Base-by-base conservation (phyloP, 1,284 basidiomycete genomes). In the Fomitopsis betulina region DNA sequence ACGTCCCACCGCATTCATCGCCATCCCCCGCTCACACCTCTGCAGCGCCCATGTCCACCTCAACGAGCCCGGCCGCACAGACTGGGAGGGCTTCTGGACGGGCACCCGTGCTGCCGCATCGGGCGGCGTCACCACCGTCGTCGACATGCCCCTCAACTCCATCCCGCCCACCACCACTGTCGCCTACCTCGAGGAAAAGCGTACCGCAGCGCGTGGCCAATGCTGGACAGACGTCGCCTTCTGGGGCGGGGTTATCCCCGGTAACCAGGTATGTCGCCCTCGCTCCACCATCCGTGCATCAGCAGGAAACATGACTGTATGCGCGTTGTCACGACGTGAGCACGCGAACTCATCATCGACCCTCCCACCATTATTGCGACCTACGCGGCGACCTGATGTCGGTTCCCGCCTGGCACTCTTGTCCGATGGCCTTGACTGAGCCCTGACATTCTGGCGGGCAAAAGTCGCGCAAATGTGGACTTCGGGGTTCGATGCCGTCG, bases 101-200 rank as follows among this genome's bases (percentile, higher is more conserved):
- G 95, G 94, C 8, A 97, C 95, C 0, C 75, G 81, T 58, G 95
- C 95, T 19, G 95, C 95, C 1, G 83, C 87, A 1, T 89, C 91
- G 1, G 95, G 95, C 19, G 95, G 95, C 10, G 85, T 97, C 27
- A 97, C 95, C 5, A 93, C 93, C 1, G 76, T 97, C 42, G 87
- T 97, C 35, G 95, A 97, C 73, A 97, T 97, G 95, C 95, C 95
- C 1, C 78, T 97, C 57, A 97, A 97, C 73, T 95, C 93, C 3
- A 93, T 97, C 58, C 95, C 95, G 0, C 94, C 95, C 0, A 97
- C 95, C 0, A 96, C 93, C 1, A 94, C 92, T 0, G 80, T 93
- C 5, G 76, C 76, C 9, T 86, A 94, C 67, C 78, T 97, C 17
- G 73, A 83, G 50, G 69, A 76, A 32, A 97, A 97, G 74, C 80